These are phyloP conservation scores for Agrocybe praecox DNA, from an alignment of 768 basidiomycete genomes.

Conservation along the genomic window DNA sequence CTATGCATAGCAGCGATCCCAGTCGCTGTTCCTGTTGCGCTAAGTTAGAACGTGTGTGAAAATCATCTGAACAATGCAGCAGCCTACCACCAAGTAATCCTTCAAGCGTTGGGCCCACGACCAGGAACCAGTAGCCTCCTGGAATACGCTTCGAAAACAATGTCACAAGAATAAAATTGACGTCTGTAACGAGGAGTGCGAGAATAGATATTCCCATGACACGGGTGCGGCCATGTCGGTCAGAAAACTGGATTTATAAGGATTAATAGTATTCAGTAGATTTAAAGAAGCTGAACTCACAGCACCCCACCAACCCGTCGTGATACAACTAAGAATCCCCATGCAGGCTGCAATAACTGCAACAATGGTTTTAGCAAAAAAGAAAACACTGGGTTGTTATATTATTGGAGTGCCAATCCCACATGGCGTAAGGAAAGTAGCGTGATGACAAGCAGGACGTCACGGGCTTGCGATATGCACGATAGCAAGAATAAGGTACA, in stretches of 20 bases:
- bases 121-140: slow-evolving; percentile 81
- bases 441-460: background rate
- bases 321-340: slow-evolving; percentile 77
- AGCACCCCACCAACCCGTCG: slow-evolving; percentile 86
- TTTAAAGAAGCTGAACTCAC: slow-evolving; percentile 41
- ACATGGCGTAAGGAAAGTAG: background rate
- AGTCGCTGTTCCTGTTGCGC: slow-evolving; percentile 47
- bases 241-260: slow-evolving; percentile 61
- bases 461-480: background rate
- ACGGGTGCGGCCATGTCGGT: slow-evolving; percentile 70
- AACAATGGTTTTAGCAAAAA: slow-evolving; percentile 12
- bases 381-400: background rate
- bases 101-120: slow-evolving; percentile 66
- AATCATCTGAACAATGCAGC: background rate
- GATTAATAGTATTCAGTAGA: background rate
- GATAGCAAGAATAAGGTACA: slow-evolving; percentile 25
- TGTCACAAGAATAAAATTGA: slow-evolving; percentile 68
- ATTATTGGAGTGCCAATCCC: background rate
- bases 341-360: slow-evolving; percentile 64
- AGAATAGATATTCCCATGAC: slow-evolving; percentile 63
- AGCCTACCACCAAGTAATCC: slow-evolving; percentile 71
- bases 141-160: slow-evolving; percentile 62
- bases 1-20: slow-evolving; percentile 57
- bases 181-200: slow-evolving; percentile 64
- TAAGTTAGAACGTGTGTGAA: background rate